Percentiles rank a stretch among this genome's conserved stretches.
Conservation (phyloP, 1,139 yeast species). For the Pichia sp. region DNA sequence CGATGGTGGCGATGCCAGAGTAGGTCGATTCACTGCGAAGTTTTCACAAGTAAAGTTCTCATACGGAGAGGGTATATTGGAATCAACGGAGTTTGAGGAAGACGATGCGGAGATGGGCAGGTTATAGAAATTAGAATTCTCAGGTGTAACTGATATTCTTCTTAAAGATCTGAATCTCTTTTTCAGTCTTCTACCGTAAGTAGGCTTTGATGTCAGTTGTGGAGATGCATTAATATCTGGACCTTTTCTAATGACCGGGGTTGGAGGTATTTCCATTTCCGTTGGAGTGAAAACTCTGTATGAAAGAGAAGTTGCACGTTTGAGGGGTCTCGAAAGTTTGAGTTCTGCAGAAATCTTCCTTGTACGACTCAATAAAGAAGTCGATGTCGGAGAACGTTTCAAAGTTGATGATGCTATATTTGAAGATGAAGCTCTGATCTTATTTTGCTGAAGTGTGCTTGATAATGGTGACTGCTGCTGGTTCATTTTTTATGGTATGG, state of each 20-base stretch:
- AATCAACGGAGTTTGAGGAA: neutral
- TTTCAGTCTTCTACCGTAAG: constrained; percentile 3
- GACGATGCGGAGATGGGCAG: no score
- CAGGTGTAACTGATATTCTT: constrained; percentile 1
- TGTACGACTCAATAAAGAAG: constrained; percentile 9
- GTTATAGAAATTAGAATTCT: no score
- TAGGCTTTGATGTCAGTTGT: constrained; percentile 3
- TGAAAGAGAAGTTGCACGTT: constrained; percentile 23
- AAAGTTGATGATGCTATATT: neutral
- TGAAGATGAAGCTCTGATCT: no score
- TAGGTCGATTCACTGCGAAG: neutral
- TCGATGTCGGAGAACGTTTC: constrained; percentile 1
- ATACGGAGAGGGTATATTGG: constrained; percentile 2
- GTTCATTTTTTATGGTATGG: no score
- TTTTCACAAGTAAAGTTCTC: neutral
- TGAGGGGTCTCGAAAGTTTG: constrained; percentile 18
- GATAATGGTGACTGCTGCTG: no score
- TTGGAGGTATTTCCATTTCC: constrained; percentile 7
- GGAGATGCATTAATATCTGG: constrained; percentile 12
- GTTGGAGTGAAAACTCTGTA: constrained; percentile 19
- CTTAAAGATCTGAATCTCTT: constrained; percentile 6
- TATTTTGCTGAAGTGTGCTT: no score
- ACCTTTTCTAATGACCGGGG: constrained; percentile 1
- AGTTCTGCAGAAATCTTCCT: constrained; percentile 16
- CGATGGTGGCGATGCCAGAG: constrained; percentile 5